These are phyloP conservation scores for Picea abies DNA, from an alignment of 83 land plant species.

Conservation along the genomic window DNA sequence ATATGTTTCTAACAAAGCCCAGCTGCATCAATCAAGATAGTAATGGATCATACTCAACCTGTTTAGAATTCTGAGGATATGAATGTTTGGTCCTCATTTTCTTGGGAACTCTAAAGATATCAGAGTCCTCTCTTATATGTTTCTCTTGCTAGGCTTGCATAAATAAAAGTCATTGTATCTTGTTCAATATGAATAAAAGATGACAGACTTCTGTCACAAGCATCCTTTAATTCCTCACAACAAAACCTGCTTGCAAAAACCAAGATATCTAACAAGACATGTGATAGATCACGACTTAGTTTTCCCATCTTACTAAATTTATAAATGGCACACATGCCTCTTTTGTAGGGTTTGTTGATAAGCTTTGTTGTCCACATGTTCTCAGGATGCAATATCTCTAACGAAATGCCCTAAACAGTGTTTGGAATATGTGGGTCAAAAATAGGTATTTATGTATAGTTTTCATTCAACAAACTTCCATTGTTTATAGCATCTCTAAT, in stretches of 20 bases:
- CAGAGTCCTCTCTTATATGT: too few species aligned
- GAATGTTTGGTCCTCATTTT: too few species aligned
- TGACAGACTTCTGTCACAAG: slow-evolving; percentile 28
- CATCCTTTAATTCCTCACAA: slow-evolving; percentile 81
- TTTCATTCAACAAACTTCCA: slow-evolving; percentile 21
- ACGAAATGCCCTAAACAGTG: slow-evolving; percentile 16
- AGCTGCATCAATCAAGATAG: too few species aligned
- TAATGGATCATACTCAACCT: too few species aligned
- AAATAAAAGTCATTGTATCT: slow-evolving; percentile 77
- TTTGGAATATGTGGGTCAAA: slow-evolving; percentile 23
- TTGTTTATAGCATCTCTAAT: slow-evolving; percentile 24
- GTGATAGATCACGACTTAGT: slow-evolving; percentile 35
- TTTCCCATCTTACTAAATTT: slow-evolving; percentile 59
- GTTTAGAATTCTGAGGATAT: too few species aligned
- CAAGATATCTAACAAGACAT: slow-evolving; percentile 69
- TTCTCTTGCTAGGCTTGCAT: too few species aligned
- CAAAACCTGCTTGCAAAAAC: slow-evolving; percentile 86
- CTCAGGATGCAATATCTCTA: slow-evolving; percentile 22
- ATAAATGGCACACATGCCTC: slow-evolving; percentile 25
- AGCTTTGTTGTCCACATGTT: slow-evolving; percentile 21
- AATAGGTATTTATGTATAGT: slow-evolving; percentile 16
- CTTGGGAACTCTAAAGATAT: too few species aligned
- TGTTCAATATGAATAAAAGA: slow-evolving; percentile 53
- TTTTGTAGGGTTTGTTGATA: slow-evolving; percentile 18
- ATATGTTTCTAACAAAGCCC: too few species aligned